Percentiles rank a stretch among this genome's conserved stretches.
These are phyloP conservation scores for Penicillium paneum DNA, from an alignment of 2,329 filamentous ascomycete species.

Conservation along the genomic window DNA sequence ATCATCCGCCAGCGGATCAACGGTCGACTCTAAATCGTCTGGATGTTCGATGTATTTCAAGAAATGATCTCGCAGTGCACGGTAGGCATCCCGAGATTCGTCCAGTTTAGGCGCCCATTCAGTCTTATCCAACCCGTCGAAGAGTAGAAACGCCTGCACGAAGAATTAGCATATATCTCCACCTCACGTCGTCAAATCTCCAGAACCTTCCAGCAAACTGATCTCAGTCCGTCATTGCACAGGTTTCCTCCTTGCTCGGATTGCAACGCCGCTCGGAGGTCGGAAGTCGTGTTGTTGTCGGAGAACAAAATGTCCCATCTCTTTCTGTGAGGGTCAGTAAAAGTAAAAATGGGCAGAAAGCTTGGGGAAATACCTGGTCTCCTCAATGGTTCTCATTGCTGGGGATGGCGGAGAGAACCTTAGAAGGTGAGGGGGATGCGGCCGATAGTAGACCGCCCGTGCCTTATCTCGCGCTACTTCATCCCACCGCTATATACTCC, in stretches of 20 bases:
- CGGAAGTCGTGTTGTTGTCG: constrained; percentile 54
- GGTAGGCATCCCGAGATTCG: constrained; percentile 71
- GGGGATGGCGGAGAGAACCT: constrained; percentile 5
- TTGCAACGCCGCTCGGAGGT: constrained; percentile 63
- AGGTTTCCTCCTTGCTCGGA: constrained; percentile 59
- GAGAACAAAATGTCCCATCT: constrained; percentile 65
- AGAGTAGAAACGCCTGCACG: constrained; percentile 72
- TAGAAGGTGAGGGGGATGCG: constrained; percentile 18
- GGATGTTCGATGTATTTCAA: constrained; percentile 80
- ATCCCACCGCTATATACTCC: constrained; percentile 14
- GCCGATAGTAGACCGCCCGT: constrained; percentile 23
- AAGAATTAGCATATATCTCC: constrained; percentile 21
- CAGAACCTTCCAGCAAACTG: constrained; percentile 84
- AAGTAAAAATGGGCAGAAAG: neutral
- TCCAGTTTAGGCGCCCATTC: constrained; percentile 67
- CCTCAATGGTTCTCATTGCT: constrained; percentile 54
- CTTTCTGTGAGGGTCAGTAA: constrained; percentile 46
- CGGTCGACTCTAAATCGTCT: constrained; percentile 68
- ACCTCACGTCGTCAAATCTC: constrained; percentile 1
- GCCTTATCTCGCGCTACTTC: constrained; percentile 18
- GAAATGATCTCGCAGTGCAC: constrained; percentile 68
- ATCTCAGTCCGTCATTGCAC: constrained; percentile 71
- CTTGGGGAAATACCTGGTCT: constrained; percentile 47
- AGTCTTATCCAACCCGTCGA: constrained; percentile 61
- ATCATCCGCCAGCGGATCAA: constrained; percentile 86